phyloP scores from a whole-genome alignment of 2,329 filamentous ascomycete species.

The Endothia cerciana region DNA sequence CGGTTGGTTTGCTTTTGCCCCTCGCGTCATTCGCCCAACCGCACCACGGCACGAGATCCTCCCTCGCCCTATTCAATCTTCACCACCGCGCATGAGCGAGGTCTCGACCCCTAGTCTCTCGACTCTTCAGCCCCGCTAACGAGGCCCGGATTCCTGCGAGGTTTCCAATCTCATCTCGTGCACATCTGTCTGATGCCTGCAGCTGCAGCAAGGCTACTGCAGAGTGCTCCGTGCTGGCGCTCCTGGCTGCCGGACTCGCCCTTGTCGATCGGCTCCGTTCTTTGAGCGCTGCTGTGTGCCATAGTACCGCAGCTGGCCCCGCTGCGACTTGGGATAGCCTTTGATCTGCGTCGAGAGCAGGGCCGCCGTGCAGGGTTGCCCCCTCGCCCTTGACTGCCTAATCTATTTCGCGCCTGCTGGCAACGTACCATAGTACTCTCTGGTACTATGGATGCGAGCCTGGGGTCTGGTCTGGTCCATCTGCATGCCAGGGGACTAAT shows the following conservation, averaged over 20 bases:
- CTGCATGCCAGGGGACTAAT: constrained; percentile 29
- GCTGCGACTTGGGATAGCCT: background rate
- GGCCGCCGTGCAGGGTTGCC: background rate
- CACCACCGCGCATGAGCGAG: background rate
- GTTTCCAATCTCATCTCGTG: constrained; percentile 18
- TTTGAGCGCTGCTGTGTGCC: background rate
- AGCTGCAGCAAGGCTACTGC: constrained; percentile 19
- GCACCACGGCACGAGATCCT: background rate
- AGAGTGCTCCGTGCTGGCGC: constrained; percentile 14
- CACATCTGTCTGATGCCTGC: constrained; percentile 10
- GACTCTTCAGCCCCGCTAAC: background rate
- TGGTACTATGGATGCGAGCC: constrained; percentile 1
- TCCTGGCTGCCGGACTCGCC: constrained; percentile 5
- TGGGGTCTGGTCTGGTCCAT: constrained; percentile 12
- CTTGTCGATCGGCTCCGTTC: constrained; percentile 1
- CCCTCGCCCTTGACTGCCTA: constrained; percentile 2
- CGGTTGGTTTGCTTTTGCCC: background rate
- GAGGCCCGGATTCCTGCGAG: background rate
- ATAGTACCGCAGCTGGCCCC: background rate
- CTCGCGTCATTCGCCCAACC: background rate
- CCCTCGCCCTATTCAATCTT: background rate
- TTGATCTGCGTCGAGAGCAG: background rate
- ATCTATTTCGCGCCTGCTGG: constrained; percentile 3
- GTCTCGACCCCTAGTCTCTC: background rate
- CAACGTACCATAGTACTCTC: background rate